A percentile compares a stretch with the other conserved stretches of the same genome.
Evolutionary conservation across 768 basidiomycete genomes (phyloP).

Genomic region (Mycena rosella): DNA sequence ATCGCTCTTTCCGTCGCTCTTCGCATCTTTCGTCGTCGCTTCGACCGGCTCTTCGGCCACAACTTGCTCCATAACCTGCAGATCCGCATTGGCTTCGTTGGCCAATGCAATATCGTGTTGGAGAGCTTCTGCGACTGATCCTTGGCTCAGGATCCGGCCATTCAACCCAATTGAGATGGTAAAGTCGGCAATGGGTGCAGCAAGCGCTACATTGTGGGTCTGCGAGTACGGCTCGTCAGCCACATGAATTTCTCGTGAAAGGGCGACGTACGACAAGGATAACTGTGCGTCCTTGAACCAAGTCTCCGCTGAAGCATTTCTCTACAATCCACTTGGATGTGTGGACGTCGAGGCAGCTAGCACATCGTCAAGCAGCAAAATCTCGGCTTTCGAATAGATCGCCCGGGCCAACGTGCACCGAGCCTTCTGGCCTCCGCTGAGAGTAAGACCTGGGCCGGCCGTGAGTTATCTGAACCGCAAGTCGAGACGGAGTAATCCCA

Average conservation of each 20-base stretch:
- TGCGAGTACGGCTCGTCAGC: background rate
- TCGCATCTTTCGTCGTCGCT: background rate
- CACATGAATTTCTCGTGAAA: background rate
- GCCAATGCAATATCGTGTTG: slow-evolving; percentile 52
- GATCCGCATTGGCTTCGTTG: slow-evolving; percentile 61
- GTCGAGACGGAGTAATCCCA: background rate
- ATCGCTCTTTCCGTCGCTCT: slow-evolving; percentile 47
- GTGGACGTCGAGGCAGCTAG: slow-evolving; percentile 60
- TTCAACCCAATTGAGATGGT: slow-evolving; percentile 60
- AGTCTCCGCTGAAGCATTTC: slow-evolving; percentile 59
- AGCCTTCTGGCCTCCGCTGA: slow-evolving; percentile 61
- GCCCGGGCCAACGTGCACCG: slow-evolving; percentile 60
- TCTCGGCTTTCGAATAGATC: slow-evolving; percentile 57
- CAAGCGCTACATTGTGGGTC: slow-evolving; percentile 63
- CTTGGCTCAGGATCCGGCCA: slow-evolving; percentile 59
- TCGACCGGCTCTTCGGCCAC: slow-evolving; percentile 22
- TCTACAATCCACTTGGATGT: slow-evolving; percentile 67
- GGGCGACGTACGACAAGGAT: slow-evolving; percentile 48
- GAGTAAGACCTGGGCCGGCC: slow-evolving; percentile 46
- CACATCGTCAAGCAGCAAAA: slow-evolving; percentile 63
- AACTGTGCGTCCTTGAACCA: slow-evolving; percentile 58
- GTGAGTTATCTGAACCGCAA: background rate
- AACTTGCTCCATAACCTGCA: slow-evolving; percentile 43
- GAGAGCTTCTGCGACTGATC: slow-evolving; percentile 57
- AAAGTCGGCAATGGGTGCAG: slow-evolving; percentile 57